A percentile compares a stretch with the other conserved stretches of the same genome.
These are phyloP conservation scores for Metarhizium album DNA, from an alignment of 2,329 filamentous ascomycete genomes.

Conservation along the genomic window DNA sequence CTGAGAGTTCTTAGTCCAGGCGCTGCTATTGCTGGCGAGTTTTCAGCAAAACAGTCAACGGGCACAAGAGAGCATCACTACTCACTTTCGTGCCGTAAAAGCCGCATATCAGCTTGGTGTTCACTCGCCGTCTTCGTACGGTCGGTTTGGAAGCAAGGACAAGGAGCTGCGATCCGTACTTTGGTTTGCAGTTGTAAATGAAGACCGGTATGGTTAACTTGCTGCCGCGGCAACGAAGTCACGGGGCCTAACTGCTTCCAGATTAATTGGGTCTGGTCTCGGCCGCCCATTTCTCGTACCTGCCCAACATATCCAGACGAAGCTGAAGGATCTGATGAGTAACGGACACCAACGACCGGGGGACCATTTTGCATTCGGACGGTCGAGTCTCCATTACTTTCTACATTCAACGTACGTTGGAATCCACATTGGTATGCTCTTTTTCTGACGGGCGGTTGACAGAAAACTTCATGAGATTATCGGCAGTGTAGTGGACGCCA, in stretches of 20 bases:
- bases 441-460: not conserved
- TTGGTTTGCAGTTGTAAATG: constrained; percentile 21
- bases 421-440: too few species aligned
- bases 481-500: constrained; percentile 10
- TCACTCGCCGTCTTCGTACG: constrained; percentile 19
- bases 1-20: constrained; percentile 15
- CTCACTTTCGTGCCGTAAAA: constrained; percentile 20
- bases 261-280: constrained; percentile 12
- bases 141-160: constrained; percentile 11
- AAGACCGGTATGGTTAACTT: constrained; percentile 13
- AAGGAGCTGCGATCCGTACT: constrained; percentile 17
- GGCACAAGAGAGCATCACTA: constrained; percentile 21
- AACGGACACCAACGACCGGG: not conserved
- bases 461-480: constrained; percentile 13
- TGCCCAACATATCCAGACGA: constrained; percentile 6
- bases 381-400: constrained; percentile 10
- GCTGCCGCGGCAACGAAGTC: not conserved
- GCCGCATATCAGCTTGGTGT: constrained; percentile 23
- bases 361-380: constrained; percentile 1
- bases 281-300: constrained; percentile 13
- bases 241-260: not conserved
- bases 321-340: constrained; percentile 4
- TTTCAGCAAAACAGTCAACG: constrained; percentile 25
- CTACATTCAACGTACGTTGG: constrained; percentile 9
- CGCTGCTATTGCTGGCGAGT: constrained; percentile 19